Evolutionary conservation across 306 rosid species (phyloP), one percentile per base, ranked within the genome.

Genomic region (Pyrus communis): DNA sequence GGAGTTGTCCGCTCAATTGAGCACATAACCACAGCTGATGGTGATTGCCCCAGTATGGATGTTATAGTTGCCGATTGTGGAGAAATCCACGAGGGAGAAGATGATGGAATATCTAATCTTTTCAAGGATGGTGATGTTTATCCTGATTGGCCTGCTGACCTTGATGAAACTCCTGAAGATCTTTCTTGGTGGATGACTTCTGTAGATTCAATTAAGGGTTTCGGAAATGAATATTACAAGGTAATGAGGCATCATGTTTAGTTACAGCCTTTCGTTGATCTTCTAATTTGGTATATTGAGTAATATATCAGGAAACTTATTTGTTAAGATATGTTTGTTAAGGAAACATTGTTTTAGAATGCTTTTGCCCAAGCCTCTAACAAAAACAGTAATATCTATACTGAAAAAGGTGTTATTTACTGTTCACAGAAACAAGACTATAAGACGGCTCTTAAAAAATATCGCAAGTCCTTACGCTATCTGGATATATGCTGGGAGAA

Each of bases 111-210:
- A 69, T 86, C 89, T 49, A 88, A 91, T 79, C 88, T 93, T 74
- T 93, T 91, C 82, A 91, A 91, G 68, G 98, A 93, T 21, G 98
- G 98, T 14, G 98, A 93, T 77, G 77, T 83, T 38, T 88, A 83
- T 81, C 96, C 97, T 30, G 98, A 93, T 81, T 93, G 98, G 98
- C 98, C 98, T 13, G 89, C 84, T 77, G 98, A 93, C 81, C 89
- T 93, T 27, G 92, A 88, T 70, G 88, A 79, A 75, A 88, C 78
- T 70, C 76, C 97, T 33, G 63, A 33, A 71, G 98, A 89, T 38
- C 89, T 93, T 76, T 79, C 83, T 22, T 93, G 98, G 98, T 93
- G 97, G 98, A 81, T 82, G 84, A 82, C 79, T 69, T 84, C 97
- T 57, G 97, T 88, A 17, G 90, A 89, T 83, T 82, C 90, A 38